Percentiles rank a stretch among this genome's conserved stretches.
Conservation (phyloP, 2,329 filamentous ascomycete species). For the Fusarium verrucosum region DNA sequence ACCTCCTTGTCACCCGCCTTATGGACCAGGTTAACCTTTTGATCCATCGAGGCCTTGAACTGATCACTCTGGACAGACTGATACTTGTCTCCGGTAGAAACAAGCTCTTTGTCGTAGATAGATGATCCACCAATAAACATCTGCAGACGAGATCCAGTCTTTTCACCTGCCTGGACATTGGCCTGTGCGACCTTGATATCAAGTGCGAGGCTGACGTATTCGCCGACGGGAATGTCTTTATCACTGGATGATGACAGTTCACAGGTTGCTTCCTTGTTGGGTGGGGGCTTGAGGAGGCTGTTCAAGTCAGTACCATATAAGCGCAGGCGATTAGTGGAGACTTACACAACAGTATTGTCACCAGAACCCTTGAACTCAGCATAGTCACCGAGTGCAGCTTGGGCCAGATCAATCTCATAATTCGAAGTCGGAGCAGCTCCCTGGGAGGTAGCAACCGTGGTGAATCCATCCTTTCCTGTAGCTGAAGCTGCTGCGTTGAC, state of each 20-base stretch:
- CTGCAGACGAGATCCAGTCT: not conserved
- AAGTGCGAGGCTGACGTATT: not conserved
- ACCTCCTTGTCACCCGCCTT: conserved; percentile 6
- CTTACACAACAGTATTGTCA: not conserved
- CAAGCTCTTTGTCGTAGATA: conserved; percentile 5
- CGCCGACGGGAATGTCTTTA: not conserved
- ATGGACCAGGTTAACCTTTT: conserved; percentile 10
- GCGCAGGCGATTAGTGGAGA: rapidly evolving
- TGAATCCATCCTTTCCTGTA: not conserved
- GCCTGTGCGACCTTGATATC: not conserved
- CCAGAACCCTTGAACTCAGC: not conserved
- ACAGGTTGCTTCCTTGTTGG: conserved; percentile 6
- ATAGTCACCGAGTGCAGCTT: not conserved
- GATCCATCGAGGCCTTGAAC: conserved; percentile 4
- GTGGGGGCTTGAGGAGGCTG: conserved; percentile 7
- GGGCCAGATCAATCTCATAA: not conserved
- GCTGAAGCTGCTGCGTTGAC: not conserved
- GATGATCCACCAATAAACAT: conserved; percentile 2
- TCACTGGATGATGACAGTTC: not conserved
- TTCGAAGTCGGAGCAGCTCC: not conserved
- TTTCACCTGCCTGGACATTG: not conserved
- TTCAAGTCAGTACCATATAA: rapidly evolving
- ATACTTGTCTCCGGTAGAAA: not conserved
- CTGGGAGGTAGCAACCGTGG: conserved; percentile 2
- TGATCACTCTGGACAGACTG: conserved; percentile 2